Evolutionary conservation across 129 eudicot genomes (phyloP).

Genomic region (Erigeron canadensis): DNA sequence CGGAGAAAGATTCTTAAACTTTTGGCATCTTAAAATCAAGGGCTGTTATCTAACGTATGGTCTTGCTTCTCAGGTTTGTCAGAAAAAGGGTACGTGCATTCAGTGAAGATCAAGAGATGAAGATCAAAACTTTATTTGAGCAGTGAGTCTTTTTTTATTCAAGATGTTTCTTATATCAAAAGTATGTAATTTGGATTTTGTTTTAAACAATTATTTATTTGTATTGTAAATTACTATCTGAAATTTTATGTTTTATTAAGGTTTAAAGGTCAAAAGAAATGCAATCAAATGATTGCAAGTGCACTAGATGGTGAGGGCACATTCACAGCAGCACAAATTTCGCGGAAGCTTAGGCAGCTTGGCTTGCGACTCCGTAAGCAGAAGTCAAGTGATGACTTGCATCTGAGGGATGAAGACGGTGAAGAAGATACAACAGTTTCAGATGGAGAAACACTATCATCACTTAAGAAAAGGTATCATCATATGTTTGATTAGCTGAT

Average conservation of each 20-base stretch:
- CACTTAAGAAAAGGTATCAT: slow-evolving; percentile 66
- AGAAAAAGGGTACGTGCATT: slow-evolving; percentile 80
- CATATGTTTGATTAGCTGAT: background rate
- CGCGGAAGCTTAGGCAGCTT: slow-evolving; percentile 86
- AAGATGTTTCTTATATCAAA: background rate
- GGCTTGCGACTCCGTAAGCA: slow-evolving; percentile 57
- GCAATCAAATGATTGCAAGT: slow-evolving; percentile 86
- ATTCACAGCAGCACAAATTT: slow-evolving; percentile 71
- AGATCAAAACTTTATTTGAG: slow-evolving; percentile 73
- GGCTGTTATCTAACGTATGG: slow-evolving; percentile 2
- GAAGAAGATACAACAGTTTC: slow-evolving; percentile 41
- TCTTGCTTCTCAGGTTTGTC: slow-evolving; percentile 45
- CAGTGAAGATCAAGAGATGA: slow-evolving; percentile 68
- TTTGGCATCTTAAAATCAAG: background rate
- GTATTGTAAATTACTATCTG: background rate
- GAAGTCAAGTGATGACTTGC: slow-evolving; percentile 39
- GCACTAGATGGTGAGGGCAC: slow-evolving; percentile 66
- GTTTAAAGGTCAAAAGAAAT: slow-evolving; percentile 80
- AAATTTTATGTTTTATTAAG: slow-evolving; percentile 37
- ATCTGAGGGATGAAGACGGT: slow-evolving; percentile 54
- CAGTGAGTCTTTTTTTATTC: slow-evolving; percentile 59
- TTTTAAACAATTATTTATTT: background rate
- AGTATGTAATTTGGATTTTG: background rate
- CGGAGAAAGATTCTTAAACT: background rate
- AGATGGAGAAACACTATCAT: slow-evolving; percentile 61